Percentiles rank a stretch among this genome's conserved stretches.
Conservation (phyloP, 352 stramenopile genomes). For the Phytophthora cajani region DNA sequence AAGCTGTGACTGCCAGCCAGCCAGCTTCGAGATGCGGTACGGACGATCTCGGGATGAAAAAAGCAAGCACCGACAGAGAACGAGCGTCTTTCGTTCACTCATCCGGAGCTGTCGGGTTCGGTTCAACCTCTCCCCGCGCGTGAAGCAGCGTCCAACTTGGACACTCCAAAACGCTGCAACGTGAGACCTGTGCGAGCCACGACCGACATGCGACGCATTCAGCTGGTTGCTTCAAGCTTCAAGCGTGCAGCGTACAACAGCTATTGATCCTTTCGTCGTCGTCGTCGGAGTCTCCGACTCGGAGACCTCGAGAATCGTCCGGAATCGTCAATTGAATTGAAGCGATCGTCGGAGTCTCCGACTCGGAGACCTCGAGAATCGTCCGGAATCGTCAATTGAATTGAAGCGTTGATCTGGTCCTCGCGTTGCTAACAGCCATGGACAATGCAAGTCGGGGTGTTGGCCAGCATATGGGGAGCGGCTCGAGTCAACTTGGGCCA, state of each 20-base stretch:
- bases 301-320: background rate
- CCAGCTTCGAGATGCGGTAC: background rate
- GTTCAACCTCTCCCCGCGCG: conserved; percentile 3
- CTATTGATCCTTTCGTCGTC: background rate
- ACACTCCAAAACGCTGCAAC: background rate
- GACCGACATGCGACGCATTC: background rate
- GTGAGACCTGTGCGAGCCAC: conserved; percentile 7
- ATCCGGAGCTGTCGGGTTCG: conserved; percentile 4
- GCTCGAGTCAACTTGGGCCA: background rate
- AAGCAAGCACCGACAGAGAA: conserved; percentile 32
- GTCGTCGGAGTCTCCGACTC: background rate
- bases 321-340: conserved; percentile 5
- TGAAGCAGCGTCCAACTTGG: conserved; percentile 8
- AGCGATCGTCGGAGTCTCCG: background rate
- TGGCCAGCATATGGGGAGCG: conserved; percentile 3
- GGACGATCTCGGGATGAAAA: conserved; percentile 23
- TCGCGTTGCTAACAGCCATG: background rate
- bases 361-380: background rate
- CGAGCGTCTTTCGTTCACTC: conserved; percentile 17
- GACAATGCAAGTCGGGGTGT: conserved; percentile 1
- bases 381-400: conserved; percentile 3
- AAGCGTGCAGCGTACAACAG: background rate
- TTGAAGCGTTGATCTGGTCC: background rate
- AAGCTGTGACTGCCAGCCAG: background rate
- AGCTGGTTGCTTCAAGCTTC: background rate